Conservation (phyloP, 1,139 yeast genomes). For the Zygosaccharomyces sapae region DNA sequence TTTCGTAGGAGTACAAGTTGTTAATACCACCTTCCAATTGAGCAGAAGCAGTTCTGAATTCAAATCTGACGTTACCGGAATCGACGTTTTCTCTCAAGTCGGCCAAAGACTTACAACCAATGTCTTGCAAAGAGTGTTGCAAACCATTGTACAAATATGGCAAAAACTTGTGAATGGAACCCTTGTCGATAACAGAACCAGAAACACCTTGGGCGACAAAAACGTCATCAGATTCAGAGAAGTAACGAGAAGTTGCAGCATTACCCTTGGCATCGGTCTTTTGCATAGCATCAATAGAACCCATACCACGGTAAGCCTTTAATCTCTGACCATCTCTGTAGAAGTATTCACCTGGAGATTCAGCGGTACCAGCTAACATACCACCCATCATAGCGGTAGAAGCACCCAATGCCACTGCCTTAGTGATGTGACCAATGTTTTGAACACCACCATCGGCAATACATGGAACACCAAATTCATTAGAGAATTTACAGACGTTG, state of each 20-base stretch:
- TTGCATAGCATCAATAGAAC: conserved; percentile 98
- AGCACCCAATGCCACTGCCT: conserved; percentile 96
- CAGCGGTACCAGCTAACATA: conserved; percentile 96
- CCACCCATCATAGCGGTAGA: conserved; percentile 99
- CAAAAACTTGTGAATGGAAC: conserved; percentile 86
- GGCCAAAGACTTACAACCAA: conserved; percentile 71
- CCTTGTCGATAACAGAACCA: conserved; percentile 95
- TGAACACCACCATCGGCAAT: conserved; percentile 99
- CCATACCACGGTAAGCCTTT: conserved; percentile 99
- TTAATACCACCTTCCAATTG: conserved; percentile 99
- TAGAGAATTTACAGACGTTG: conserved; percentile 42
- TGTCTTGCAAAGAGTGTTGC: conserved; percentile 98
- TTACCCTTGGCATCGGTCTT: conserved; percentile 83
- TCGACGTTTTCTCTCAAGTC: conserved; percentile 64
- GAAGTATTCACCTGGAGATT: conserved; percentile 97
- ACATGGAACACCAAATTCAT: conserved; percentile 47
- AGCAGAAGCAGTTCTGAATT: conserved; percentile 97
- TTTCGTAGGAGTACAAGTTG: conserved; percentile 94
- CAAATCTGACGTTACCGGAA: conserved; percentile 78
- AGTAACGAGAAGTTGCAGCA: conserved; percentile 97
- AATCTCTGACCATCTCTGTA: conserved; percentile 97
- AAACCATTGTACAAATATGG: conserved; percentile 94
- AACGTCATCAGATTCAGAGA: conserved; percentile 91
- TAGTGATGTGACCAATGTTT: conserved; percentile 96
- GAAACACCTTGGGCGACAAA: conserved; percentile 99